Conservation (phyloP, 495 filamentous ascomycete species). For the Penicillium egyptiacum region DNA sequence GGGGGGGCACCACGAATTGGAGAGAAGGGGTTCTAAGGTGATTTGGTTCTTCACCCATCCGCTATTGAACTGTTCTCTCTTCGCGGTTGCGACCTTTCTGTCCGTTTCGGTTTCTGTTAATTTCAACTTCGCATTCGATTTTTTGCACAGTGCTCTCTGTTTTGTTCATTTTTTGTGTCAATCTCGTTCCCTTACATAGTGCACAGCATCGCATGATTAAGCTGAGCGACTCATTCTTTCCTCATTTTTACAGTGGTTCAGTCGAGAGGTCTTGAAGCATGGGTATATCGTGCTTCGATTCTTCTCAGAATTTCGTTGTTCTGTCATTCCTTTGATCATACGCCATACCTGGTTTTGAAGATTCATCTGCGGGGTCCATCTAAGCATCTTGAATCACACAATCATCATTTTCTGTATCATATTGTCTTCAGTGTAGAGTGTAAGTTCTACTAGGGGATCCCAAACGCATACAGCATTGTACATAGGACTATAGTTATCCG, state of each 20-base stretch:
- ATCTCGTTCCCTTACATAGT: slow-evolving; percentile 16
- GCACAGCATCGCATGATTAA: slow-evolving; percentile 28
- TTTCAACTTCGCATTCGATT: background rate
- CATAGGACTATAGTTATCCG: background rate
- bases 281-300: slow-evolving; percentile 7
- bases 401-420: background rate
- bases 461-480: no score
- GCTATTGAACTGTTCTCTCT: slow-evolving; percentile 10
- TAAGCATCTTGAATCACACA: background rate
- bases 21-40: slow-evolving; percentile 46
- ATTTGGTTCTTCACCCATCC: slow-evolving; percentile 1
- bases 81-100: slow-evolving; percentile 20
- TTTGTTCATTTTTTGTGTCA: background rate
- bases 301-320: background rate
- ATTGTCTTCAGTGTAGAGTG: background rate
- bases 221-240: slow-evolving; percentile 21
- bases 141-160: slow-evolving; percentile 6
- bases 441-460: background rate
- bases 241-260: slow-evolving; percentile 3
- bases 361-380: background rate
- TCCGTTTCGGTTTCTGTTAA: slow-evolving; percentile 11
- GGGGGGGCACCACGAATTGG: slow-evolving; percentile 75
- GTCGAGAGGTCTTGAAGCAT: slow-evolving; percentile 14
- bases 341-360: background rate
- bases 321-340: slow-evolving; percentile 1